Conservation (phyloP, 129 eudicot genomes). For the Dittrichia graveolens region DNA sequence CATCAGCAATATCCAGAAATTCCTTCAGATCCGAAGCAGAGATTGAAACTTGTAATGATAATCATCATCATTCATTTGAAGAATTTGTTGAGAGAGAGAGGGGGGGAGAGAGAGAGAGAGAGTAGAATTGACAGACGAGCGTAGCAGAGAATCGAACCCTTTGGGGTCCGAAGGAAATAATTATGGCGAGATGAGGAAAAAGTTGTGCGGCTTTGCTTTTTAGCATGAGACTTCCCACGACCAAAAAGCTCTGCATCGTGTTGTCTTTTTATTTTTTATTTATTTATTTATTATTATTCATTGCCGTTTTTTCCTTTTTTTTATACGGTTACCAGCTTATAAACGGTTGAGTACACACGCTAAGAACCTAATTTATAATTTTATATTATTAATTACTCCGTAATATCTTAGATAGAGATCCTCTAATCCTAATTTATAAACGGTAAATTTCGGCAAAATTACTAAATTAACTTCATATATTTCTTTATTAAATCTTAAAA, state of each 20-base stretch:
- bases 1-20: slow-evolving; percentile 19
- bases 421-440: too few species aligned
- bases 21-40: slow-evolving; percentile 33
- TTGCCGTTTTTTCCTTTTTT: background rate
- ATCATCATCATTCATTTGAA: slow-evolving; percentile 24
- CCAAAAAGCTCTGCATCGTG: slow-evolving; percentile 42
- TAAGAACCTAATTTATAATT: background rate
- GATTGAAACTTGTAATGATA: background rate
- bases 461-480: too few species aligned
- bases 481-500: too few species aligned
- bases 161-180: slow-evolving; percentile 17
- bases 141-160: slow-evolving; percentile 30
- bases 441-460: too few species aligned
- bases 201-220: slow-evolving; percentile 39
- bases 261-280: slow-evolving; percentile 17
- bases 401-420: too few species aligned
- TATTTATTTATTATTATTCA: background rate
- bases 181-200: slow-evolving; percentile 26
- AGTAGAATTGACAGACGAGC: slow-evolving; percentile 19
- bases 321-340: slow-evolving; percentile 27
- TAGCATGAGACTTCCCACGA: slow-evolving; percentile 48
- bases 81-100: slow-evolving; percentile 23
- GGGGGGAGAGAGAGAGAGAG: slow-evolving; percentile 16
- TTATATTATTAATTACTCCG: background rate
- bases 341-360: slow-evolving; percentile 12